These are phyloP conservation scores for Schoenoplectus tabernaemontani DNA, from an alignment of 202 grass and related monocot genomes.

Conservation along the genomic window DNA sequence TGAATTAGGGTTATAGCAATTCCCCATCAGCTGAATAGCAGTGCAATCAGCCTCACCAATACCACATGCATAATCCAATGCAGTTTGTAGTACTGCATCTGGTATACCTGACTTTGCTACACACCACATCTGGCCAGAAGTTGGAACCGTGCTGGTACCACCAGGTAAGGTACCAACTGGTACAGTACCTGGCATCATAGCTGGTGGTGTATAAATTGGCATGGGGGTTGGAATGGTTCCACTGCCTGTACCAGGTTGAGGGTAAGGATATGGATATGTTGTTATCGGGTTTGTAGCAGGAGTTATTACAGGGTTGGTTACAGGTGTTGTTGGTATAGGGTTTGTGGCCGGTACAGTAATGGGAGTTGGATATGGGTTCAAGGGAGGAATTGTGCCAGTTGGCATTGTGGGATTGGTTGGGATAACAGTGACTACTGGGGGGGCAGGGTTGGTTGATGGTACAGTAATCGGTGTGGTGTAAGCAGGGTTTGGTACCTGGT, in stretches of 20 bases:
- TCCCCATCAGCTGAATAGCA: slow-evolving; percentile 65
- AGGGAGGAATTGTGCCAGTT: slow-evolving; percentile 33
- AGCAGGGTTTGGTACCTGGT: slow-evolving; percentile 4
- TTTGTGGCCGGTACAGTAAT: slow-evolving; percentile 42
- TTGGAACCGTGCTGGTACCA: too few species aligned
- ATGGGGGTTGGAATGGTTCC: slow-evolving; percentile 3
- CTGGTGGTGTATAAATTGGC: neutral
- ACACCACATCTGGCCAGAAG: slow-evolving; percentile 71
- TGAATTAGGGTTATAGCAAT: slow-evolving; percentile 81
- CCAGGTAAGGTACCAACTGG: too few species aligned
- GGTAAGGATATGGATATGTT: slow-evolving; percentile 42
- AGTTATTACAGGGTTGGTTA: slow-evolving; percentile 32
- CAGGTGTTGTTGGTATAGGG: slow-evolving; percentile 45
- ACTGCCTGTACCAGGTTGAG: slow-evolving; percentile 21
- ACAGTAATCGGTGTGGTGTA: slow-evolving; percentile 55
- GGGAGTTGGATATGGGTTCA: slow-evolving; percentile 27
- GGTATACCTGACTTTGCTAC: slow-evolving; percentile 50
- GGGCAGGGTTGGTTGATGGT: slow-evolving; percentile 47
- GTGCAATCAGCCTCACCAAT: slow-evolving; percentile 78
- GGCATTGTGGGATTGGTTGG: slow-evolving; percentile 44
- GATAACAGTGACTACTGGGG: slow-evolving; percentile 49
- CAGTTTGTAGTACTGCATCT: slow-evolving; percentile 46
- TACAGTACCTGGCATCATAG: slow-evolving; percentile 15
- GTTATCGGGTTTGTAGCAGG: slow-evolving; percentile 65
- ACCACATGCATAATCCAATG: slow-evolving; percentile 78